Conservation (phyloP, 257 asterid genomes). For the Nemophila menziesii region DNA sequence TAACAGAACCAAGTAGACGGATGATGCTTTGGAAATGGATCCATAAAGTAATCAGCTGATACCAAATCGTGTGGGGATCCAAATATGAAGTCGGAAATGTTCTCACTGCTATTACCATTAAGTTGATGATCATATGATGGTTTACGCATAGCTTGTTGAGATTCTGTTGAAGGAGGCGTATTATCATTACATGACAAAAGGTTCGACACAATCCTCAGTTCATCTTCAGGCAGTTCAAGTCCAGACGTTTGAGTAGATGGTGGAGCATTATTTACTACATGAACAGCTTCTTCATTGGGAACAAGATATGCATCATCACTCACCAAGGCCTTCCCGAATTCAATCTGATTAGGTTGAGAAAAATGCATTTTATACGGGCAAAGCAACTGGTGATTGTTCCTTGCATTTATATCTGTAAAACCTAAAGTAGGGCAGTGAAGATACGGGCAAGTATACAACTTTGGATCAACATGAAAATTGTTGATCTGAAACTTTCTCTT, state of each 20-base stretch:
- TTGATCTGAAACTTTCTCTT: neutral
- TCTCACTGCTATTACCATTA: conserved; percentile 9
- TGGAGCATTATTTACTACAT: conserved; percentile 6
- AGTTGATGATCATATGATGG: conserved; percentile 14
- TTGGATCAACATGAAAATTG: neutral
- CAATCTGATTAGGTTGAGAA: conserved; percentile 16
- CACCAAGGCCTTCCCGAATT: conserved; percentile 13
- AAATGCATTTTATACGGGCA: conserved; percentile 32
- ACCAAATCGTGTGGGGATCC: neutral
- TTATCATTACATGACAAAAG: conserved; percentile 47
- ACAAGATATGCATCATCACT: conserved; percentile 12
- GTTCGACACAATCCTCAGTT: conserved; percentile 43
- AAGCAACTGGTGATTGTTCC: conserved; percentile 42
- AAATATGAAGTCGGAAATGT: neutral
- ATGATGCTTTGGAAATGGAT: conserved; percentile 11
- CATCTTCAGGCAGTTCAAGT: conserved; percentile 63
- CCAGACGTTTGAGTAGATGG: conserved; percentile 27
- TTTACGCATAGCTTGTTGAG: conserved; percentile 29
- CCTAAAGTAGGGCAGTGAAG: conserved; percentile 40
- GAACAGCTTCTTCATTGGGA: conserved; percentile 3
- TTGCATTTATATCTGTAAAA: conserved; percentile 32
- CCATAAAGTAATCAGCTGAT: conserved; percentile 20
- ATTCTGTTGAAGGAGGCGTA: conserved; percentile 21
- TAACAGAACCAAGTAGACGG: conserved; percentile 13
- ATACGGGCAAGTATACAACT: conserved; percentile 31